Percentiles rank a stretch among this genome's conserved stretches.
Conservation (phyloP, 768 basidiomycete species). For the Tephrocybe sp. region DNA sequence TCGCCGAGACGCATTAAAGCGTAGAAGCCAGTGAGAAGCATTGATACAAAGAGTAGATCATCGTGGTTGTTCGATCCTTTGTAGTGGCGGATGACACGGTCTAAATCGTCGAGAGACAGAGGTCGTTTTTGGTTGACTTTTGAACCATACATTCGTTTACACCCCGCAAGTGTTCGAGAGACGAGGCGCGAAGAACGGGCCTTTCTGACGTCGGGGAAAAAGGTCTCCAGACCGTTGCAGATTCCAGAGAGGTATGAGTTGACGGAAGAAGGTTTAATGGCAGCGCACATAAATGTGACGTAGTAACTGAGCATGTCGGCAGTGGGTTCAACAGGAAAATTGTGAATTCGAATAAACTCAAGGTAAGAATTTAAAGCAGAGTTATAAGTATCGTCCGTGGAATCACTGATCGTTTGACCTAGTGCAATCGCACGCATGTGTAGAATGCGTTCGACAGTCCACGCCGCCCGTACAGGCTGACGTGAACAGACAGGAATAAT, state of each 20-base stretch:
- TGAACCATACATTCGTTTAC: not conserved
- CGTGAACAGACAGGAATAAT: no score
- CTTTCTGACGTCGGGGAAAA: no score
- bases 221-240: no score
- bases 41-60: slow-evolving; percentile 26
- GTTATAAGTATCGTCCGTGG: slow-evolving; percentile 24
- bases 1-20: slow-evolving; percentile 27
- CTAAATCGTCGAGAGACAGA: not conserved
- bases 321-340: not conserved
- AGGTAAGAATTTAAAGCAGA: not conserved
- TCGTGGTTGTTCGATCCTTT: slow-evolving; percentile 4
- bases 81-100: not conserved
- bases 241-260: no score
- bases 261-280: not conserved
- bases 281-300: not conserved
- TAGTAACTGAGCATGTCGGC: slow-evolving; percentile 16
- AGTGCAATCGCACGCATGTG: not conserved
- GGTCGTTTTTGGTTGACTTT: not conserved
- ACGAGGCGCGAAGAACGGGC: no score
- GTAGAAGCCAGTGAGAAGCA: slow-evolving; percentile 23
- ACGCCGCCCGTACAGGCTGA: not conserved
- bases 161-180: no score
- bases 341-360: not conserved
- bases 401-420: slow-evolving; percentile 21
- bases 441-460: not conserved